These are phyloP conservation scores for Medicago arabica DNA, from an alignment of 306 rosid species.

Conservation along the genomic window DNA sequence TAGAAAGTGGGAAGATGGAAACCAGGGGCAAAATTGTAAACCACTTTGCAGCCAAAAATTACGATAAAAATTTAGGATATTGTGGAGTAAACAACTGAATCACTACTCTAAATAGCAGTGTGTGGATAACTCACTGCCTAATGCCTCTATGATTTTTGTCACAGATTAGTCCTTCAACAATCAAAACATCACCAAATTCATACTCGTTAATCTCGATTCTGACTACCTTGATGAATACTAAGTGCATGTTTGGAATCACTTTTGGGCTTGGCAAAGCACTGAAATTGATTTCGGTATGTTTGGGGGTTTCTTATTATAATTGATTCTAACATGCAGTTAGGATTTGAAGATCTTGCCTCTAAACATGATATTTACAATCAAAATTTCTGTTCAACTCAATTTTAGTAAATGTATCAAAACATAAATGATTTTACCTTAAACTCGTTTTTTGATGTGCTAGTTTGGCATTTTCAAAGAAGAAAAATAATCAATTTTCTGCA, in stretches of 20 bases:
- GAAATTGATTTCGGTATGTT: not conserved
- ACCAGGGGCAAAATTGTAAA: not conserved
- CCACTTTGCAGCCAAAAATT: not conserved
- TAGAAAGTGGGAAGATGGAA: not conserved
- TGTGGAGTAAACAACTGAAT: not conserved
- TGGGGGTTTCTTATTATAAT: no score
- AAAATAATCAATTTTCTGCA: no score
- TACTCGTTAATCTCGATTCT: not conserved
- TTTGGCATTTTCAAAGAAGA: no score
- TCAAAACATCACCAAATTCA: not conserved
- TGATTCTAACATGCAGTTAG: not conserved
- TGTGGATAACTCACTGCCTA: no score
- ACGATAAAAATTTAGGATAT: not conserved
- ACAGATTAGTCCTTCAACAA: not conserved
- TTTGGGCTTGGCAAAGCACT: not conserved
- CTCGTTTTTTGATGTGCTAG: no score
- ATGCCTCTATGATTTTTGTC: not conserved
- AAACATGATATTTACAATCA: no score
- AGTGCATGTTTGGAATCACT: not conserved
- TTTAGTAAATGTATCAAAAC: no score
- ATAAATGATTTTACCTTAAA: no score
- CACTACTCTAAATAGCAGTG: not conserved
- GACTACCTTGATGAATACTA: not conserved
- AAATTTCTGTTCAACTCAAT: no score
- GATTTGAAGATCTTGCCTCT: no score